phyloP scores from a whole-genome alignment of 2,329 filamentous ascomycete species.

The Cordyceps cicadae region DNA sequence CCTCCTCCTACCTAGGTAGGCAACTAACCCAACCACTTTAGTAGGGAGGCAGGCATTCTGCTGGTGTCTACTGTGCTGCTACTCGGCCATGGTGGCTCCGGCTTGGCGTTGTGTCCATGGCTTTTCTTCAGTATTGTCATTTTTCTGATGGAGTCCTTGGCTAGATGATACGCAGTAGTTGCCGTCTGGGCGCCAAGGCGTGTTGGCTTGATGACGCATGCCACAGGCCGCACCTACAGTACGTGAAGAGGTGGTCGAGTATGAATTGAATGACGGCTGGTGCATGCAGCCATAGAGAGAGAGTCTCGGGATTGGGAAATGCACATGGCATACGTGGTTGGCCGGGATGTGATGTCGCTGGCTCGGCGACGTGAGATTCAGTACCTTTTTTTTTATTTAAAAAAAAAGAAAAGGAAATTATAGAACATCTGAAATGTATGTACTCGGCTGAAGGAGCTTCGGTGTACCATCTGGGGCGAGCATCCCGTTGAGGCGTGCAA shows the following conservation, averaged over 20 bases:
- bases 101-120: background rate
- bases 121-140: background rate
- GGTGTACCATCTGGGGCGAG: background rate
- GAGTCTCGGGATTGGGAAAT: too few relatives aligned
- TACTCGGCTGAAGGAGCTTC: background rate
- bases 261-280: background rate
- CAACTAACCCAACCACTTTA: too few relatives aligned
- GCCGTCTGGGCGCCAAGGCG: slow-evolving; percentile 5
- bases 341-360: too few relatives aligned
- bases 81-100: background rate
- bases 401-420: too few relatives aligned
- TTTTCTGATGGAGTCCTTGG: background rate
- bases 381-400: too few relatives aligned
- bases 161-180: background rate
- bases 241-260: too few relatives aligned
- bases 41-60: too few relatives aligned
- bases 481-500: background rate
- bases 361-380: too few relatives aligned
- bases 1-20: too few relatives aligned
- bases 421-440: too few relatives aligned
- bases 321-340: too few relatives aligned
- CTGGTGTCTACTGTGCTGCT: background rate
- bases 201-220: background rate
- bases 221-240: too few relatives aligned
- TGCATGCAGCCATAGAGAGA: background rate